These are phyloP conservation scores for Carpinus viminea DNA, from an alignment of 306 rosid genomes.

Conservation along the genomic window DNA sequence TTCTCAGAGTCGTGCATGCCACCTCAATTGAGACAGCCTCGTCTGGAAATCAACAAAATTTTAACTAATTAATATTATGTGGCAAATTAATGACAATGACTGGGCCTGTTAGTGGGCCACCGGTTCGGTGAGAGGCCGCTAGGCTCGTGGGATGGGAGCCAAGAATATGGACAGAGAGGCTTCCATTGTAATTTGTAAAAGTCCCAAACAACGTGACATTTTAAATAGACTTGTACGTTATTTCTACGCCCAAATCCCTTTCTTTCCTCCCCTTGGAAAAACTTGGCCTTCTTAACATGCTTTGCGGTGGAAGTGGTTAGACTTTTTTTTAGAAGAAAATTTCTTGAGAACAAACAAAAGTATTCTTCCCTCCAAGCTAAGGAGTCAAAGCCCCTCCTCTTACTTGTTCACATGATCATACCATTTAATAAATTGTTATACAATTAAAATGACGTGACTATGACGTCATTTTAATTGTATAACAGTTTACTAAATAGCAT, in stretches of 20 bases:
- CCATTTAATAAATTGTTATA: too few relatives aligned
- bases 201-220: conserved; percentile 28
- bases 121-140: conserved; percentile 26
- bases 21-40: conserved; percentile 46
- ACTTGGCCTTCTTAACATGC: conserved; percentile 38
- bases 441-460: too few relatives aligned
- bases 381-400: too few relatives aligned
- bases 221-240: conserved; percentile 3
- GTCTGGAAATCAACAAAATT: conserved; percentile 43
- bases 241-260: conserved; percentile 20
- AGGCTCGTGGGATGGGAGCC: conserved; percentile 36
- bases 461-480: too few relatives aligned
- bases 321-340: background rate
- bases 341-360: too few relatives aligned
- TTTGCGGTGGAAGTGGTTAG: conserved; percentile 31
- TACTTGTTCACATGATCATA: too few relatives aligned
- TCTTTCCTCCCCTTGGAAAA: conserved; percentile 21
- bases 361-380: too few relatives aligned
- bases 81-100: conserved; percentile 17
- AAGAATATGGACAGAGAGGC: background rate
- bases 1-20: conserved; percentile 20
- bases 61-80: conserved; percentile 35
- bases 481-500: too few relatives aligned
- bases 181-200: background rate
- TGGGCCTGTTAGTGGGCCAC: background rate